A percentile compares a stretch with the other conserved stretches of the same genome.
Conservation (phyloP, 2,329 filamentous ascomycete species). For the Ophiosphaerella korrae region DNA sequence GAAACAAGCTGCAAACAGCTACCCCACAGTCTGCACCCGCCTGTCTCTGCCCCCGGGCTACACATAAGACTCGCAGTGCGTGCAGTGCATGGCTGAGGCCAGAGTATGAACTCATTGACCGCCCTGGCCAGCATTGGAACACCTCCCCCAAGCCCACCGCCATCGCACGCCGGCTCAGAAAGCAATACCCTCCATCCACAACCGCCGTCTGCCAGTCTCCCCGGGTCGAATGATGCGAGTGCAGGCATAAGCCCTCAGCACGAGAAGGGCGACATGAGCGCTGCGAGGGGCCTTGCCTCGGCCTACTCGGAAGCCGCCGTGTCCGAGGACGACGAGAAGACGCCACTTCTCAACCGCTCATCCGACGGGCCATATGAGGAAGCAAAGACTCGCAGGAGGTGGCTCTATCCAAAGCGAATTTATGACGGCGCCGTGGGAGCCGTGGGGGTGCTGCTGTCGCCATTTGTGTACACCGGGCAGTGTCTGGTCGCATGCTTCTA, state of each 20-base stretch:
- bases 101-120: constrained; percentile 95
- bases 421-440: constrained; percentile 74
- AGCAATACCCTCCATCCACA: constrained; percentile 49
- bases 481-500: constrained; percentile 85
- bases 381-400: constrained; percentile 47
- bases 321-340: constrained; percentile 65
- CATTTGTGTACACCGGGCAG: constrained; percentile 77
- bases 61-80: neutral
- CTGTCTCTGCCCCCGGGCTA: neutral
- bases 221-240: constrained; percentile 43
- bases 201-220: constrained; percentile 26
- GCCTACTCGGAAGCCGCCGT: constrained; percentile 34
- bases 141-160: constrained; percentile 55
- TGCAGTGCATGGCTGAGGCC: constrained; percentile 52
- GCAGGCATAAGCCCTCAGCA: constrained; percentile 31
- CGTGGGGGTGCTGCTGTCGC: constrained; percentile 77
- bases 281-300: constrained; percentile 21
- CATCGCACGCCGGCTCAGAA: constrained; percentile 61
- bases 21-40: constrained; percentile 4
- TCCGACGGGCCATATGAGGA: constrained; percentile 37
- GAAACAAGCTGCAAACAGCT: constrained; percentile 13
- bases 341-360: constrained; percentile 63
- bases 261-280: constrained; percentile 40
- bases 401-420: constrained; percentile 69
- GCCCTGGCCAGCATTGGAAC: constrained; percentile 80